A percentile compares a stretch with the other conserved stretches of the same genome.
Evolutionary conservation across 23 red algal genomes (phyloP).

Genomic region (Cyanidiococcus yangmingshanensis): DNA sequence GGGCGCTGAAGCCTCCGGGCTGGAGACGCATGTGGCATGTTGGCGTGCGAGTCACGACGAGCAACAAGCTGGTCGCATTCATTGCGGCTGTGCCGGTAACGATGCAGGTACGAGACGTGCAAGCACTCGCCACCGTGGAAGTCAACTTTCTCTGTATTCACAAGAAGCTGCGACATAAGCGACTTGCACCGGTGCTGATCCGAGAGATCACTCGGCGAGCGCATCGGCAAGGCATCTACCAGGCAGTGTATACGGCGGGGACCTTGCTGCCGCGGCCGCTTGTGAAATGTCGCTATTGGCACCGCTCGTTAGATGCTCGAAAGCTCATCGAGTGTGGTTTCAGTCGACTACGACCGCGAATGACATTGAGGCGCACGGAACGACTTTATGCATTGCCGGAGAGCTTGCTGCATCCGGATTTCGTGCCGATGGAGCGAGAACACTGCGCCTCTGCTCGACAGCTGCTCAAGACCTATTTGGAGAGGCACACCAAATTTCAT

Average conservation of each 20-base stretch:
- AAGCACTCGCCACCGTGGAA: slow-evolving; percentile 46
- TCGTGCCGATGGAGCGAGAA: slow-evolving; percentile 35
- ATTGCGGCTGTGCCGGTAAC: slow-evolving; percentile 66
- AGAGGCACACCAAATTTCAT: slow-evolving; percentile 26
- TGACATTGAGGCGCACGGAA: slow-evolving; percentile 68
- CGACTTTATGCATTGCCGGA: slow-evolving; percentile 52
- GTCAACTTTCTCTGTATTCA: slow-evolving; percentile 99
- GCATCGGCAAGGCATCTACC: slow-evolving; percentile 47
- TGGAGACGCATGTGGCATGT: slow-evolving; percentile 75
- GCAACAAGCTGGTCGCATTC: slow-evolving; percentile 72
- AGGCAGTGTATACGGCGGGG: slow-evolving; percentile 93
- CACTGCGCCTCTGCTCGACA: slow-evolving; percentile 43
- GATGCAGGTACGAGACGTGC: background rate
- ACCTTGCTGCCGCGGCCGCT: slow-evolving; percentile 62
- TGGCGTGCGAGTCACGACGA: slow-evolving; percentile 66
- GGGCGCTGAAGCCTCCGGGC: slow-evolving; percentile 84
- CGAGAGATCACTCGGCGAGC: slow-evolving; percentile 91
- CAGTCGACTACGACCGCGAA: slow-evolving; percentile 61
- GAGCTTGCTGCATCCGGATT: slow-evolving; percentile 22
- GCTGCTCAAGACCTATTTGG: slow-evolving; percentile 36
- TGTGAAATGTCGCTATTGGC: slow-evolving; percentile 59
- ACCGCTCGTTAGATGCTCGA: slow-evolving; percentile 81
- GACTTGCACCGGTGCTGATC: slow-evolving; percentile 89
- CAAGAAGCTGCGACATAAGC: slow-evolving; percentile 83
- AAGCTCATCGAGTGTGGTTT: slow-evolving; percentile 93